A percentile compares a stretch with the other conserved stretches of the same genome.
phyloP scores from a whole-genome alignment of 2,329 filamentous ascomycete genomes.

The Colletotrichum sp. region DNA sequence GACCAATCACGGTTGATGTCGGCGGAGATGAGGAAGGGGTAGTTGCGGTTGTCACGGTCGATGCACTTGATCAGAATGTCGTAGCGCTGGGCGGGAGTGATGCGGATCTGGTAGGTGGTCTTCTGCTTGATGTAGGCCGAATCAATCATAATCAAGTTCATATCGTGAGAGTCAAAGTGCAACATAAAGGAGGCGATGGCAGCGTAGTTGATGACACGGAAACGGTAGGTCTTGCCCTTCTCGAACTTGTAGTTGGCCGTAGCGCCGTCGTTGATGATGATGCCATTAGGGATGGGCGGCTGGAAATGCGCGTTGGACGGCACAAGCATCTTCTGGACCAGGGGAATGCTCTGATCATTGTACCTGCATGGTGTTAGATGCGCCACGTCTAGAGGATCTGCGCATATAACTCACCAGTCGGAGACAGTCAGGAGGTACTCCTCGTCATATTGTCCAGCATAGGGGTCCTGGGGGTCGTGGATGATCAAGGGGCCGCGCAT shows the following conservation, averaged over 20 bases:
- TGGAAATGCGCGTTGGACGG: slow-evolving; percentile 42
- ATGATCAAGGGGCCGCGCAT: slow-evolving; percentile 66
- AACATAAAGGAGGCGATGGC: slow-evolving; percentile 48
- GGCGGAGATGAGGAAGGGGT: slow-evolving; percentile 46
- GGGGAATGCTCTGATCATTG: slow-evolving; percentile 39
- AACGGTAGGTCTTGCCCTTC: slow-evolving; percentile 49
- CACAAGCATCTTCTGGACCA: slow-evolving; percentile 44
- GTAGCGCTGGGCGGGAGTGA: slow-evolving; percentile 50
- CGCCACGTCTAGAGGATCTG: not conserved
- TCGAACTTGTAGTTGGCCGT: slow-evolving; percentile 39
- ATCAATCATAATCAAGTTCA: slow-evolving; percentile 52
- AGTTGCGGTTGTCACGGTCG: slow-evolving; percentile 42
- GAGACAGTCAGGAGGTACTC: slow-evolving; percentile 55
- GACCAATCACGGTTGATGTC: slow-evolving; percentile 49
- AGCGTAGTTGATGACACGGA: slow-evolving; percentile 52
- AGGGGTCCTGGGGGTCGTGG: slow-evolving; percentile 61
- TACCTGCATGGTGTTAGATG: slow-evolving; percentile 38
- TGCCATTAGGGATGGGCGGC: slow-evolving; percentile 45
- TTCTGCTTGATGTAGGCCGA: slow-evolving; percentile 42
- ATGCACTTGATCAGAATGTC: slow-evolving; percentile 50
- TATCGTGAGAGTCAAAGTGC: slow-evolving; percentile 47
- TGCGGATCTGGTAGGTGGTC: slow-evolving; percentile 41
- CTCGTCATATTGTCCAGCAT: slow-evolving; percentile 57
- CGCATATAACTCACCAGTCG: slow-evolving; percentile 35
- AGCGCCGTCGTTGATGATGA: slow-evolving; percentile 49